phyloP scores from a whole-genome alignment of 108 stramenopile species.

The Fragilariopsis cylindrus region DNA sequence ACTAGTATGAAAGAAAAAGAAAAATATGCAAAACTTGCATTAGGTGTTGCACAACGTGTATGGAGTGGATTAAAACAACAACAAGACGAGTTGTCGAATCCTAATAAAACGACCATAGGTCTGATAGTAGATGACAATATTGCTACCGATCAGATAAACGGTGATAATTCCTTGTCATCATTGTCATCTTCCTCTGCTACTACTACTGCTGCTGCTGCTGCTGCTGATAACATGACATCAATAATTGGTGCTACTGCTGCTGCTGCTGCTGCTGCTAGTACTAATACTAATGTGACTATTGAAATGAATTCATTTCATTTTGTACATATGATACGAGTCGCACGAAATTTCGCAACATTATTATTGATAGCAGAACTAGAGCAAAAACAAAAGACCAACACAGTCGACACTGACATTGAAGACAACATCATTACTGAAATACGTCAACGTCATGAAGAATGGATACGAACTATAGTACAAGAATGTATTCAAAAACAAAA shows the following conservation, averaged over 20 bases:
- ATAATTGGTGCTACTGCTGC: too few species aligned
- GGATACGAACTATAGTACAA: neutral
- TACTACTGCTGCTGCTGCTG: too few species aligned
- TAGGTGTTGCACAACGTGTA: constrained; percentile 25
- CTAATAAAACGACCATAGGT: too few species aligned
- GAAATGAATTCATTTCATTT: constrained; percentile 24
- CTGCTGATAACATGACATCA: too few species aligned
- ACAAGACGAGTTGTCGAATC: neutral
- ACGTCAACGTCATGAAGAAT: constrained; percentile 11
- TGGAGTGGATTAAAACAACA: constrained; percentile 20
- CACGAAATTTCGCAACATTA: constrained; percentile 9
- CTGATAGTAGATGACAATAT: too few species aligned
- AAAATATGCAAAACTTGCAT: constrained; percentile 14
- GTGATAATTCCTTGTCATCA: too few species aligned
- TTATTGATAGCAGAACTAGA: too few species aligned
- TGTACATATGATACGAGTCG: constrained; percentile 30
- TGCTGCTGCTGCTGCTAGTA: too few species aligned
- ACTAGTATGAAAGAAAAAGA: neutral
- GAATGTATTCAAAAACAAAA: constrained; percentile 16
- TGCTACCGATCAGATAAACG: too few species aligned
- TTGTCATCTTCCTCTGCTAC: too few species aligned
- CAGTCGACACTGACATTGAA: neutral
- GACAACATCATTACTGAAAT: neutral
- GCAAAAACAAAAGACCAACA: neutral
- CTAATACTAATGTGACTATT: neutral